Conservation (phyloP, 106 monocot species). For the Dactylorhiza incarnata region DNA sequence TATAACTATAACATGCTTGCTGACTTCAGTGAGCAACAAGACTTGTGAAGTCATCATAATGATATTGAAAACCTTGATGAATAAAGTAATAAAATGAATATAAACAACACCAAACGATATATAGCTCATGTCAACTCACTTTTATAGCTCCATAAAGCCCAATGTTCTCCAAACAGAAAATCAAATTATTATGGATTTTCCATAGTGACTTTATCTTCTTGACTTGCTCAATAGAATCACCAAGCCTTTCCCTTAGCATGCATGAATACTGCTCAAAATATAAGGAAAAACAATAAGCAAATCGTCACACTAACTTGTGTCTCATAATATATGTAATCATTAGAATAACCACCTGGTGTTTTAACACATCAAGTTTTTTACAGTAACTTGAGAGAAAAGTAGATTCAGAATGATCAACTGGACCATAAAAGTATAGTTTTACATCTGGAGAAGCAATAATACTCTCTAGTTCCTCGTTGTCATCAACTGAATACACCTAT, state of each 20-base stretch:
- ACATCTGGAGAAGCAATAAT: conserved; percentile 65
- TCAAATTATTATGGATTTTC: conserved; percentile 59
- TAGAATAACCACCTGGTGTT: conserved; percentile 33
- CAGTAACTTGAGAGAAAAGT: conserved; percentile 18
- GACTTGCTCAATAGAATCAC: conserved; percentile 37
- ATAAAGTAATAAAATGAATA: background rate
- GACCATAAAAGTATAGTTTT: conserved; percentile 62
- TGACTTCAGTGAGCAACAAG: background rate
- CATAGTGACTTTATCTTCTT: conserved; percentile 50
- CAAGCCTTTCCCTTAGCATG: conserved; percentile 30
- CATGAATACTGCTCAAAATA: conserved; percentile 31
- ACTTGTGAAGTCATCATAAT: background rate
- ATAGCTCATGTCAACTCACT: conserved; percentile 26
- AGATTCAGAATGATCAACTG: conserved; percentile 22
- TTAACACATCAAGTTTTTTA: conserved; percentile 52
- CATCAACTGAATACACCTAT: conserved; percentile 69
- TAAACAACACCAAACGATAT: background rate
- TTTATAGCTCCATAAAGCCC: conserved; percentile 66
- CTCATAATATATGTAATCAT: background rate
- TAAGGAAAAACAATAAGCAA: conserved; percentile 11
- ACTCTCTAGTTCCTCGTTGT: conserved; percentile 57
- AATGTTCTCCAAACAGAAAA: conserved; percentile 68
- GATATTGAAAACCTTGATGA: background rate
- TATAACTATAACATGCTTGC: background rate
- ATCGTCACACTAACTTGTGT: background rate